Conservation (phyloP, 2,329 filamentous ascomycete species). For the Aspergillus caelatus region DNA sequence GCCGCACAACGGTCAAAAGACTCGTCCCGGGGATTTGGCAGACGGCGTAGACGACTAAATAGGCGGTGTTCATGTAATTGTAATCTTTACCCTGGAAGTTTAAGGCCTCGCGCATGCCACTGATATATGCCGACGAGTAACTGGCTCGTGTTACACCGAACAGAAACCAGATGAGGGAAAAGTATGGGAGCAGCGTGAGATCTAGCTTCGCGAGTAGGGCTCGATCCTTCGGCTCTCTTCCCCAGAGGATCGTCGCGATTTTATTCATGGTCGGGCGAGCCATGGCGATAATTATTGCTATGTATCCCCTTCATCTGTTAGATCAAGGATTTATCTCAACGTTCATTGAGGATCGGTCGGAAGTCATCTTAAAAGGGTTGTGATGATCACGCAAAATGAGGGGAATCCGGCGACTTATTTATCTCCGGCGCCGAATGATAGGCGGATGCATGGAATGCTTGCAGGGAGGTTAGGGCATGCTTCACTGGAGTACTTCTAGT, state of each 20-base stretch:
- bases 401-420: conserved; percentile 1
- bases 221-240: background rate
- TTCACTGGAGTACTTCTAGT: too few species aligned
- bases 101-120: conserved; percentile 45
- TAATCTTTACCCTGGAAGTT: conserved; percentile 44
- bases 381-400: conserved; percentile 1
- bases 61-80: conserved; percentile 44
- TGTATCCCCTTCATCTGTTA: background rate
- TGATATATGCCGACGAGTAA: conserved; percentile 49
- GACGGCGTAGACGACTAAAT: conserved; percentile 47
- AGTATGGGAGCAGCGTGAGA: conserved; percentile 47
- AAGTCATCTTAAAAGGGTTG: background rate
- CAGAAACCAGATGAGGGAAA: conserved; percentile 53
- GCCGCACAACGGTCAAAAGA: conserved; percentile 40
- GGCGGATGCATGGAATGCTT: background rate
- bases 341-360: background rate
- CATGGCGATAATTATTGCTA: background rate
- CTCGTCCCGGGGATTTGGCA: conserved; percentile 50
- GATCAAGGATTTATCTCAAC: background rate
- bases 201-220: conserved; percentile 28
- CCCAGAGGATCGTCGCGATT: background rate
- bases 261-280: background rate
- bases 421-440: background rate
- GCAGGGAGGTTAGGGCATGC: background rate
- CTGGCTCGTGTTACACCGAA: conserved; percentile 51